Evolutionary conservation across 495 filamentous ascomycete genomes (phyloP).

Genomic region (Pseudoneurospora amorphoporcata): DNA sequence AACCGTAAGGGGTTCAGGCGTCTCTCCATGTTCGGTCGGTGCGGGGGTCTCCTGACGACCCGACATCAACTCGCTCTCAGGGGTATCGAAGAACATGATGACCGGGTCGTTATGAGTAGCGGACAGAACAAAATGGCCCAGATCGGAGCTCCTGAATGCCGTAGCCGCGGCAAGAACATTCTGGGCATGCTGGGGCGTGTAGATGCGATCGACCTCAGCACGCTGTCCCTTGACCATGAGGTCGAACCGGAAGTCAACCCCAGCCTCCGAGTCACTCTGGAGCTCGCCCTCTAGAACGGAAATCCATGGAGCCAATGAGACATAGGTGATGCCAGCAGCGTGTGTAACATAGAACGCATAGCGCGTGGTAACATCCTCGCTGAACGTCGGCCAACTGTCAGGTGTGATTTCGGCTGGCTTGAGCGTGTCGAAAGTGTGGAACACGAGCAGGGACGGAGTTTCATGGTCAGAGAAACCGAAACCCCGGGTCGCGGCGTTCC

Average conservation of each 20-base stretch:
- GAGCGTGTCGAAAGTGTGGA: conserved; percentile 52
- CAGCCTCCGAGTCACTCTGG: conserved; percentile 49
- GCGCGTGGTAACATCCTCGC: conserved; percentile 56
- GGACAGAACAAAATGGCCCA: conserved; percentile 73
- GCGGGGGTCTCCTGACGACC: conserved; percentile 20
- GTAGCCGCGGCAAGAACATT: conserved; percentile 48
- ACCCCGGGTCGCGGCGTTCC: conserved; percentile 30
- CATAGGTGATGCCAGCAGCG: conserved; percentile 53
- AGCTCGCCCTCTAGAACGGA: conserved; percentile 69
- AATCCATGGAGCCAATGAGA: conserved; percentile 67
- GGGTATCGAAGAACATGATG: conserved; percentile 56
- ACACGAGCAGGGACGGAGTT: conserved; percentile 34
- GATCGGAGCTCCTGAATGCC: conserved; percentile 59
- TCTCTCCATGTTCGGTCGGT: conserved; percentile 12
- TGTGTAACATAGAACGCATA: conserved; percentile 76
- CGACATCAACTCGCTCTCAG: conserved; percentile 33
- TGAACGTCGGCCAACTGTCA: conserved; percentile 62
- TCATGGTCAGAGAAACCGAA: conserved; percentile 19
- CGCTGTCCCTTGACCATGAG: conserved; percentile 54
- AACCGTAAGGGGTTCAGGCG: conserved; percentile 24
- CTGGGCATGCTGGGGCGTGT: conserved; percentile 34
- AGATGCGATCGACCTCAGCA: conserved; percentile 50
- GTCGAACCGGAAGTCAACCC: conserved; percentile 62
- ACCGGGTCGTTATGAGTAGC: conserved; percentile 51
- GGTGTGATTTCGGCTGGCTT: conserved; percentile 38